These are phyloP conservation scores for Daedaleopsis nitida DNA, from an alignment of 768 basidiomycete species.

Conservation along the genomic window DNA sequence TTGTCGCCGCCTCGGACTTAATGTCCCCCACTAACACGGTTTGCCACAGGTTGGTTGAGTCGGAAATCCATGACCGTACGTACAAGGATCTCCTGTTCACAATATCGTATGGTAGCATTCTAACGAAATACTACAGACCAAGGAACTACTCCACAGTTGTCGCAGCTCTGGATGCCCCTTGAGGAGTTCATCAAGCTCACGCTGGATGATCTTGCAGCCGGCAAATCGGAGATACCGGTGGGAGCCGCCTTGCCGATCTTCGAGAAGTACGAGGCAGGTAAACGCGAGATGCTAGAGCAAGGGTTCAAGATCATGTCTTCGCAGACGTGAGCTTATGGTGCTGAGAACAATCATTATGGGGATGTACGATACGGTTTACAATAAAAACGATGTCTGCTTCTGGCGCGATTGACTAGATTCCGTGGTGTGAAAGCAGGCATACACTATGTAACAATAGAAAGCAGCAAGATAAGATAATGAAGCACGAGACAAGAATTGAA, in stretches of 20 bases:
- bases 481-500: neutral
- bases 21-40: neutral
- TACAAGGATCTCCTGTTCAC: neutral
- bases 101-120: neutral
- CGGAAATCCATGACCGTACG: conserved; percentile 62
- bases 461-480: neutral
- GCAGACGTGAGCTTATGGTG: neutral
- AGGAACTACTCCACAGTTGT: conserved; percentile 48
- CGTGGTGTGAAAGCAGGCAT: no score
- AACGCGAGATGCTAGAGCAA: conserved; percentile 24
- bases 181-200: conserved; percentile 45
- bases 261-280: conserved; percentile 34
- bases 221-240: conserved; percentile 33
- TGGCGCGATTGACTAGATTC: no score
- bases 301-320: conserved; percentile 16
- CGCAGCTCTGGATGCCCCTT: conserved; percentile 58
- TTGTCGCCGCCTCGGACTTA: neutral
- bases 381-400: no score
- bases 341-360: no score
- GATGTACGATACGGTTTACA: no score
- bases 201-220: conserved; percentile 40
- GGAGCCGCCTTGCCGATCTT: conserved; percentile 22
- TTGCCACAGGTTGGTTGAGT: conserved; percentile 52
- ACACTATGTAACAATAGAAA: neutral
- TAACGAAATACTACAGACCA: conserved; percentile 39